Percentiles rank a stretch among this genome's conserved stretches.
Conservation (phyloP, 805 yeast species). For the Clavispora vitiphila region DNA sequence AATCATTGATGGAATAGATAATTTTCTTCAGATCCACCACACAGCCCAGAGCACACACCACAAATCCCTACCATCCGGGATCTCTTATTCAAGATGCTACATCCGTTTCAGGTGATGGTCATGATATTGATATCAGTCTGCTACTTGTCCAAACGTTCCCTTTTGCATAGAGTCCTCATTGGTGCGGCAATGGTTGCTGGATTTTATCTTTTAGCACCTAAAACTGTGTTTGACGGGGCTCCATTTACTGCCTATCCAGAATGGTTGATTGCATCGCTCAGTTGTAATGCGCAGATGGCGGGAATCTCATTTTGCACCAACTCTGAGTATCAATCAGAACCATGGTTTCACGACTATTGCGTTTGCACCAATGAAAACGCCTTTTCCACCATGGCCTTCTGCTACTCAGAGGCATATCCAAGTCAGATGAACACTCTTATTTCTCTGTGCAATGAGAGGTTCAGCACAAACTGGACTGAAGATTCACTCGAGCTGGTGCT, state of each 20-base stretch:
- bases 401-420: constrained; percentile 25
- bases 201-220: constrained; percentile 19
- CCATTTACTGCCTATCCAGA: constrained; percentile 28
- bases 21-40: not conserved
- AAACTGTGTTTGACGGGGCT: constrained; percentile 22
- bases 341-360: constrained; percentile 12
- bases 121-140: not conserved
- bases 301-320: not conserved
- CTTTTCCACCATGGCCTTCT: constrained; percentile 34
- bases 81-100: not conserved
- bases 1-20: not conserved
- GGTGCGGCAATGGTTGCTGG: not conserved
- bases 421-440: constrained; percentile 21
- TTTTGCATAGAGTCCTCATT: not conserved
- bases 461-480: constrained; percentile 17
- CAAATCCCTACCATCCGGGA: not conserved
- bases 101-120: not conserved
- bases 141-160: not conserved
- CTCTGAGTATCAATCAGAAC: not conserved
- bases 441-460: constrained; percentile 19
- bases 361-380: constrained; percentile 27
- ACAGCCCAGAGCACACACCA: not conserved
- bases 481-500: constrained; percentile 19
- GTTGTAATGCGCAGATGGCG: constrained; percentile 18
- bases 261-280: constrained; percentile 24